These are phyloP conservation scores for Trypanosoma congolense DNA, from an alignment of 208 protist genomes.

Conservation along the genomic window DNA sequence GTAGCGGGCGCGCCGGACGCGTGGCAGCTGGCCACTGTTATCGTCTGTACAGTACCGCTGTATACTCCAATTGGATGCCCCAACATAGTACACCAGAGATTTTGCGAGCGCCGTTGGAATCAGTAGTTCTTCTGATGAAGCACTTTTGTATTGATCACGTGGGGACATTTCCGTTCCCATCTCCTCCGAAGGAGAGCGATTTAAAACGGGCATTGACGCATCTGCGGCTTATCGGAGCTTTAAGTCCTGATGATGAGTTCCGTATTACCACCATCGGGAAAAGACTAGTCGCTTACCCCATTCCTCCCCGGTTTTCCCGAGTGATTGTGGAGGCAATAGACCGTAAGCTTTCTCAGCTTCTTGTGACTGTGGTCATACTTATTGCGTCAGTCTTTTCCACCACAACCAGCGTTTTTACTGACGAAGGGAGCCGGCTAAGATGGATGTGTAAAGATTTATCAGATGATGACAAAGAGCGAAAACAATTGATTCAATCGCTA, in stretches of 20 bases:
- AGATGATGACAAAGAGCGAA: constrained; percentile 33
- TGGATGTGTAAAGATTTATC: constrained; percentile 37
- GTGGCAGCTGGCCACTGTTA: constrained; percentile 96
- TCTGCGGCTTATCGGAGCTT: constrained; percentile 68
- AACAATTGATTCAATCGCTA: constrained; percentile 43
- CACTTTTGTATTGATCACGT: constrained; percentile 86
- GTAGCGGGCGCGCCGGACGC: constrained; percentile 94
- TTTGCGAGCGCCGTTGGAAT: constrained; percentile 85
- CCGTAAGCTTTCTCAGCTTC: constrained; percentile 13
- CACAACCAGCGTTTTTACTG: constrained; percentile 78
- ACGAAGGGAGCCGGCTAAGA: constrained; percentile 76
- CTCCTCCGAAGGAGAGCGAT: constrained; percentile 59
- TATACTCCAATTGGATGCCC: constrained; percentile 97
- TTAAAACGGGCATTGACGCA: constrained; percentile 67
- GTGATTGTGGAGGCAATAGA: constrained; percentile 59
- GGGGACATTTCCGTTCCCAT: constrained; percentile 85
- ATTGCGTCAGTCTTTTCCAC: constrained; percentile 68
- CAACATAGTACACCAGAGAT: constrained; percentile 93
- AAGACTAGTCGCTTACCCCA: constrained; percentile 67
- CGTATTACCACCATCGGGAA: constrained; percentile 67
- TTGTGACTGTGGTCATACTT: constrained; percentile 46
- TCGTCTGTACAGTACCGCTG: constrained; percentile 95
- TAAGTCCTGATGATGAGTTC: constrained; percentile 39
- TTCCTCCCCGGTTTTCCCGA: constrained; percentile 81
- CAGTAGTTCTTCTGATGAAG: constrained; percentile 90